These are phyloP conservation scores for Biscutella auriculata DNA, from an alignment of 441 rosid genomes.

Conservation along the genomic window DNA sequence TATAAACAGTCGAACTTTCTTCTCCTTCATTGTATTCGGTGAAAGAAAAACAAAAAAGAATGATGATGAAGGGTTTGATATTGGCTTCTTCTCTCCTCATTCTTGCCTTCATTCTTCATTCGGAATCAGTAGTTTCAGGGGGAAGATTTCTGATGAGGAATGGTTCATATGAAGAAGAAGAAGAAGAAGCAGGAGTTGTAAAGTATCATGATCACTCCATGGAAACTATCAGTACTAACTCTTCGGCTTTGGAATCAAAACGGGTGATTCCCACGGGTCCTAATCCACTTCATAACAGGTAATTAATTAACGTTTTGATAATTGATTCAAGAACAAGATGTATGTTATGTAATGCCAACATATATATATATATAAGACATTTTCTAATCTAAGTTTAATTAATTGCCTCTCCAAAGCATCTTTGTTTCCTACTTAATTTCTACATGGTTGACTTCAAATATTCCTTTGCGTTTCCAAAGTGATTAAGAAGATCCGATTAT, in stretches of 20 bases:
- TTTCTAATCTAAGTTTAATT: no score
- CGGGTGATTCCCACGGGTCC: conserved; percentile 24
- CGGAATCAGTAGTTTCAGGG: conserved; percentile 19
- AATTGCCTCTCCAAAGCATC: no score
- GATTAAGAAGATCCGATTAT: no score
- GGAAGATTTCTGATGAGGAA: conserved; percentile 12
- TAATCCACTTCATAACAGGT: conserved; percentile 27
- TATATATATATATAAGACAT: no score
- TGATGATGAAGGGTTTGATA: conserved; percentile 14
- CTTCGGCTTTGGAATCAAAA: conserved; percentile 11
- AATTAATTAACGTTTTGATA: conserved; percentile 5
- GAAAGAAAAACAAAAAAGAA: conserved; percentile 10
- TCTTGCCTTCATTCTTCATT: conserved; percentile 9
- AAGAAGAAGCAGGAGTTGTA: background rate
- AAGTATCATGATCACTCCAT: background rate
- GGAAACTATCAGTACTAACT: conserved; percentile 3
- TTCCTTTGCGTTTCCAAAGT: no score
- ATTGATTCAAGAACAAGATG: background rate
- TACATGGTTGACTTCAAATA: no score
- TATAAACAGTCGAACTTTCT: conserved; percentile 7
- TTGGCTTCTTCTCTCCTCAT: conserved; percentile 17
- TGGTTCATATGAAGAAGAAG: background rate
- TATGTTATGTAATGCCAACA: background rate
- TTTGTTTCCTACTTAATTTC: no score
- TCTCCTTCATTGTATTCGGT: no score